phyloP scores from a whole-genome alignment of 371 early-diverging fungal species.

The Actinomortierella ambigua region DNA sequence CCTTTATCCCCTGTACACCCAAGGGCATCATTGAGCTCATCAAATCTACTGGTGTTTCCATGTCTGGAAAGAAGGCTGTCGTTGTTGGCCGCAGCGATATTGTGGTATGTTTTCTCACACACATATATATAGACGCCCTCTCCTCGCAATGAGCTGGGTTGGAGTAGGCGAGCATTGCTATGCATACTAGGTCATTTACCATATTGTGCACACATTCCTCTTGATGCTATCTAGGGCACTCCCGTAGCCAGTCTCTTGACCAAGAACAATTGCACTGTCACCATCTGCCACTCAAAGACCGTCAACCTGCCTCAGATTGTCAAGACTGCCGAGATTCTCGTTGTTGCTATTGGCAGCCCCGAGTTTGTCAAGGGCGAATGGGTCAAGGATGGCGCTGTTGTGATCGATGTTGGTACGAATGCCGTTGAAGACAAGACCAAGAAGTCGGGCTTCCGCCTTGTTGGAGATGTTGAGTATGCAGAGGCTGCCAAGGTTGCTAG shows the following conservation, averaged over 20 bases:
- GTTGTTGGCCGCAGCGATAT: slow-evolving; percentile 95
- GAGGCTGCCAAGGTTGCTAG: slow-evolving; percentile 70
- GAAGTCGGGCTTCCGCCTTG: slow-evolving; percentile 87
- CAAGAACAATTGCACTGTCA: slow-evolving; percentile 85
- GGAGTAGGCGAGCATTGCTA: too few relatives aligned
- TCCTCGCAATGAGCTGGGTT: neutral
- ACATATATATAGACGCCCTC: too few relatives aligned
- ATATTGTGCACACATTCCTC: too few relatives aligned
- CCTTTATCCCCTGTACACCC: slow-evolving; percentile 94
- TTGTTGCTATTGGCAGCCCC: slow-evolving; percentile 86
- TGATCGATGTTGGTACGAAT: slow-evolving; percentile 96
- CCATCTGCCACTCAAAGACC: slow-evolving; percentile 90
- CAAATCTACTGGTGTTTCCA: slow-evolving; percentile 65
- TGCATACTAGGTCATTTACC: too few relatives aligned
- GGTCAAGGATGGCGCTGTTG: slow-evolving; percentile 90
- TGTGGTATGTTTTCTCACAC: slow-evolving; percentile 55
- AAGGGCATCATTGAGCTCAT: slow-evolving; percentile 89
- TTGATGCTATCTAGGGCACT: slow-evolving; percentile 63
- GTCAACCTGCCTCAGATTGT: slow-evolving; percentile 71
- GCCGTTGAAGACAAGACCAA: slow-evolving; percentile 75
- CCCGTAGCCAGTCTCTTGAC: slow-evolving; percentile 87
- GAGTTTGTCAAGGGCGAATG: slow-evolving; percentile 86
- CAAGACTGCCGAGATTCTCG: slow-evolving; percentile 82
- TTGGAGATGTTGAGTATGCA: slow-evolving; percentile 92
- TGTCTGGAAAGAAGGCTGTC: slow-evolving; percentile 84